Evolutionary conservation across 1,139 yeast genomes (phyloP), one percentile per base, ranked within the genome.

Genomic region (Hemisphaericaspora xylanilytica): DNA sequence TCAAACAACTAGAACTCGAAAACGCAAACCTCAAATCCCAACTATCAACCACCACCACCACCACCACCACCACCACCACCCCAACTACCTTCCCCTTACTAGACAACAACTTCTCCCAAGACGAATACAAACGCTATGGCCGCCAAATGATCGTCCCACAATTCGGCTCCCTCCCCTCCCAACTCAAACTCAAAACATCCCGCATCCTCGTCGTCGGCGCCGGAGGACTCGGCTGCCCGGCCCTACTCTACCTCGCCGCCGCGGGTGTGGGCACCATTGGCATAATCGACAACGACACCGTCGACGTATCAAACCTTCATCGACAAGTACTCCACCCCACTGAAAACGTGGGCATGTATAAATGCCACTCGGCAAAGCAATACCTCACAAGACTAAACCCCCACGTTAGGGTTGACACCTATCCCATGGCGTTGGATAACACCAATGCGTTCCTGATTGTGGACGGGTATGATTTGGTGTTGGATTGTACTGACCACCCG

Each of bases 161-260:
- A 41, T 66, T 85, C 46, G 89, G 90, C 0, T 59, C 81, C 8
- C 48, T 65, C 22, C 40, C 53, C 2, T 70, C 79, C 9, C 98
- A 94, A 56, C 44, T 72, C 4, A 65, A 61, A 34, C 63, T 94
- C 36, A 81, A 81, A 49, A 48, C 58, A 0, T 46, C 92, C 1
- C 75, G 67, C 34, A 75, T 89, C 0, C 62, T 92, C 24, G 92
- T 94, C 0, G 73, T 94, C 7, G 99, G 99, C 1, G 97, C 97
- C 0, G 99, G 98, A 10, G 99, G 99, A 0, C 70, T 94, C 9
- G 98, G 98, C 0, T 85, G 95, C 49, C 97, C 98, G 1, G 95
- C 95, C 0, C 61, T 92, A 36, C 73, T 86, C 28, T 94, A 94
- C 55, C 64, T 94, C 3, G 81, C 84, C 0, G 96, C 95, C 0